Evolutionary conservation across 2,329 filamentous ascomycete genomes (phyloP).

Genomic region (Alternaria gansuensis): DNA sequence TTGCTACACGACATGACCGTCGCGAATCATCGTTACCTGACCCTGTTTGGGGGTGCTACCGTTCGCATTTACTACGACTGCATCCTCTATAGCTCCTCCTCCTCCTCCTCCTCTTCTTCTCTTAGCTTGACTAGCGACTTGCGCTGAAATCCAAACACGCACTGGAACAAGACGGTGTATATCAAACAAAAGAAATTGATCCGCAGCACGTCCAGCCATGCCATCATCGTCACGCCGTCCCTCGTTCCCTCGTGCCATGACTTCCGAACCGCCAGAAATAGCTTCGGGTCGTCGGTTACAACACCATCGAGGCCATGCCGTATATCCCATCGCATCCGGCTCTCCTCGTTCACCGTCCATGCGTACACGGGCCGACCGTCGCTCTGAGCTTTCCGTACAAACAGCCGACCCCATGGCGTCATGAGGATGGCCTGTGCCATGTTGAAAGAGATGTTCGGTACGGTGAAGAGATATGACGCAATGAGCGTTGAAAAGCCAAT

Average conservation of each 20-base stretch:
- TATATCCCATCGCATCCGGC: slow-evolving; percentile 84
- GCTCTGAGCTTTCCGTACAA: slow-evolving; percentile 69
- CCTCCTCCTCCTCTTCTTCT: slow-evolving; percentile 1
- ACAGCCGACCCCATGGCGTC: slow-evolving; percentile 70
- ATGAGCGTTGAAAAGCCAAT: slow-evolving; percentile 74
- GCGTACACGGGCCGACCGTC: slow-evolving; percentile 70
- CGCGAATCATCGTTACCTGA: not conserved
- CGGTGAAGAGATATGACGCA: slow-evolving; percentile 73
- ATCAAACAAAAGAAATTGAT: slow-evolving; percentile 48
- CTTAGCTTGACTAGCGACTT: slow-evolving; percentile 32
- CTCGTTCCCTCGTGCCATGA: slow-evolving; percentile 52
- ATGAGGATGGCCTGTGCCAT: slow-evolving; percentile 74
- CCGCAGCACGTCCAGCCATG: slow-evolving; percentile 45
- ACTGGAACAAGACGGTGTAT: slow-evolving; percentile 45
- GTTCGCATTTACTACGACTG: not conserved
- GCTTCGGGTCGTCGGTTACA: slow-evolving; percentile 81
- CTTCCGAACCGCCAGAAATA: slow-evolving; percentile 67
- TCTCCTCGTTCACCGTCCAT: slow-evolving; percentile 87
- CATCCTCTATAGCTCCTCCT: slow-evolving; percentile 8
- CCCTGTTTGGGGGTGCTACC: too few relatives aligned
- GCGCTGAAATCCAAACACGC: slow-evolving; percentile 41
- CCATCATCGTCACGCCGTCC: slow-evolving; percentile 39
- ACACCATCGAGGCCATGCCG: slow-evolving; percentile 75
- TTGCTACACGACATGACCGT: not conserved
- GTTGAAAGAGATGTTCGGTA: slow-evolving; percentile 79